Conservation (phyloP, 805 yeast genomes). For the Candida andamanensis region DNA sequence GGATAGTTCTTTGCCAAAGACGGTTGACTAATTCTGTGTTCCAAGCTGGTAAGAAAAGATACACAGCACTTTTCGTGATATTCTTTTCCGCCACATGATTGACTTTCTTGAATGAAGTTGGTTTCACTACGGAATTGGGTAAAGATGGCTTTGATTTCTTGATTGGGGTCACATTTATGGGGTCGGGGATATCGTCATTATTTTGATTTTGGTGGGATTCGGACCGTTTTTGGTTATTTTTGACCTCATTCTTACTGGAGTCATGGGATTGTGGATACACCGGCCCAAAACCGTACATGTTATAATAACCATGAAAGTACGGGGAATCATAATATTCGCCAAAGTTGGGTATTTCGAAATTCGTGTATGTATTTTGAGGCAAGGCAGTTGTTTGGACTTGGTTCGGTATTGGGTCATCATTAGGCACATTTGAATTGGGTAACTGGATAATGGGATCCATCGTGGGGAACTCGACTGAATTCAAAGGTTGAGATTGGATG, state of each 20-base stretch:
- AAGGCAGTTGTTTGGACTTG: not conserved
- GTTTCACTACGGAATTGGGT: slow-evolving; percentile 16
- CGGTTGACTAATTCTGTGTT: slow-evolving; percentile 3
- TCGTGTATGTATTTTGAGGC: not conserved
- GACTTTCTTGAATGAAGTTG: slow-evolving; percentile 11
- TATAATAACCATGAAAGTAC: too few species aligned
- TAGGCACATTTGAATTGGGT: too few species aligned
- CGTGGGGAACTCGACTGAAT: too few species aligned
- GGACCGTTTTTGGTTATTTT: too few species aligned
- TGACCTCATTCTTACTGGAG: too few species aligned
- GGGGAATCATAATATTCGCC: slow-evolving; percentile 9
- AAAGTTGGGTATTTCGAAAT: slow-evolving; percentile 1
- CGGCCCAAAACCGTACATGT: too few species aligned
- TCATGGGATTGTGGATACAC: too few species aligned
- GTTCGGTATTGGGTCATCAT: slow-evolving; percentile 1
- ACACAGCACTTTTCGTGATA: not conserved
- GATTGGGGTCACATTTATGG: not conserved
- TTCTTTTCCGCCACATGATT: not conserved
- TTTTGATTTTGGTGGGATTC: too few species aligned
- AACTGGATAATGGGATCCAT: too few species aligned
- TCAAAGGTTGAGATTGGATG: too few species aligned
- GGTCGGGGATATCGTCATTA: too few species aligned
- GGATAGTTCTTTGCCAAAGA: slow-evolving; percentile 29
- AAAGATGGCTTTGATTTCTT: slow-evolving; percentile 11
- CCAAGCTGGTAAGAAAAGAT: slow-evolving; percentile 9